Evolutionary conservation across 208 protist species (phyloP), one percentile per base, ranked within the genome.

Genomic region (Novymonas esmeraldas): DNA sequence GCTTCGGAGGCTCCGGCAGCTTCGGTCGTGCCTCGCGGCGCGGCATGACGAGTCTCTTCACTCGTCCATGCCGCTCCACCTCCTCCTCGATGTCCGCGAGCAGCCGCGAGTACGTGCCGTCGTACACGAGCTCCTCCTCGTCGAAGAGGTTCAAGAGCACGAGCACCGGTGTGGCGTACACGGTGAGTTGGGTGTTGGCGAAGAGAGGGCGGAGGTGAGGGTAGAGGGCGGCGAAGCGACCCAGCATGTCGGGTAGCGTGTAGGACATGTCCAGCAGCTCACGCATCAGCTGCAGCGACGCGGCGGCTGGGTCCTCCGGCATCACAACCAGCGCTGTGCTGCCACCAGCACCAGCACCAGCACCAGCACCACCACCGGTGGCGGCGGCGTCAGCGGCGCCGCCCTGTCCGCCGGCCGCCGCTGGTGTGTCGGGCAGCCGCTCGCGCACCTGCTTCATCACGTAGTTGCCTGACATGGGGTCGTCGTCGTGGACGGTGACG

Each of bases 71-170:
- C 46, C 77, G 66, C 75, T 95, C 90, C 70, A 94, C 88, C 69
- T 97, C 92, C 38, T 78, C 58, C 52, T 91, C 76, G 39, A 97
- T 93, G 18, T 92, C 92, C 3, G 63, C 70, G 7, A 89, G 72
- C 55, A 95, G 78, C 13, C 26, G 52, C 13, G 87, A 86, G 73
- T 94, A 95, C 20, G 73, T 82, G 22, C 73, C 65, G 65, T 95
- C 89, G 41, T 86, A 67, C 13, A 85, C 70, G 18, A 95, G 73
- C 59, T 97, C 92, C 41, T 93, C 87, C 60, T 95, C 87, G 61
- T 95, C 89, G 67, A 97, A 95, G 2, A 95, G 66, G 64, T 97
- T 97, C 13, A 97, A 29, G 55, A 97, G 75, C 16, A 85, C 87
- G 2, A 97, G 76, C 9, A 97, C 62, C 57, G 85, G 84, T 3